These are phyloP conservation scores for Globisporangium irregulare DNA, from an alignment of 352 stramenopile genomes.

Conservation along the genomic window DNA sequence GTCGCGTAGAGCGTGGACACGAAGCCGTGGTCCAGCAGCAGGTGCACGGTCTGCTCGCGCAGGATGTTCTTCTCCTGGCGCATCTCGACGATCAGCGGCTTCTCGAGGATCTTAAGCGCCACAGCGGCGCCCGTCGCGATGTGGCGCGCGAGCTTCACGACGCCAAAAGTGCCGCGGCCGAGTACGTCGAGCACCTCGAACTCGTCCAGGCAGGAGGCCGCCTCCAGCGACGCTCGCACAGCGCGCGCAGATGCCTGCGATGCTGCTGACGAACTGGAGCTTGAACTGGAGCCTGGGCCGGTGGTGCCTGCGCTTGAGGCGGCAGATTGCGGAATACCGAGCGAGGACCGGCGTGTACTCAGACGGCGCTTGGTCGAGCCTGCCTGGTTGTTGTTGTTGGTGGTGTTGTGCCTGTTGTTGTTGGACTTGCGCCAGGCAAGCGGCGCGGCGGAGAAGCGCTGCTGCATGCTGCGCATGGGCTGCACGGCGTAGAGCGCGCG, in stretches of 20 bases:
- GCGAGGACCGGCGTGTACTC: slow-evolving; percentile 19
- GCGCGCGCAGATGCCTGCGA: background rate
- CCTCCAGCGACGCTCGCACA: slow-evolving; percentile 22
- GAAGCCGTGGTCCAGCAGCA: slow-evolving; percentile 55
- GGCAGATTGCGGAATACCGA: slow-evolving; percentile 12
- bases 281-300: background rate
- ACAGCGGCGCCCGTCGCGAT: slow-evolving; percentile 46
- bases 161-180: slow-evolving; percentile 65
- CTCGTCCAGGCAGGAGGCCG: slow-evolving; percentile 30
- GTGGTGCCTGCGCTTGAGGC: background rate
- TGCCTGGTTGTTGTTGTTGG: slow-evolving; percentile 18
- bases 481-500: slow-evolving; percentile 27
- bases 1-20: slow-evolving; percentile 56
- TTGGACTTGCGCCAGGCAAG: slow-evolving; percentile 25
- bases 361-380: slow-evolving; percentile 19
- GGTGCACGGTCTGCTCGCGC: slow-evolving; percentile 64
- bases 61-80: slow-evolving; percentile 69
- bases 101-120: slow-evolving; percentile 57
- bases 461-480: slow-evolving; percentile 14
- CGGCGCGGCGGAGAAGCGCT: slow-evolving; percentile 37
- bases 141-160: slow-evolving; percentile 66
- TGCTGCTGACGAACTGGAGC: background rate
- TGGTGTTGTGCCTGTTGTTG: slow-evolving; percentile 16
- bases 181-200: slow-evolving; percentile 65
- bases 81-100: slow-evolving; percentile 43